A percentile compares a stretch with the other conserved stretches of the same genome.
phyloP scores from a whole-genome alignment of 768 basidiomycete species.

The Trametes villosa region DNA sequence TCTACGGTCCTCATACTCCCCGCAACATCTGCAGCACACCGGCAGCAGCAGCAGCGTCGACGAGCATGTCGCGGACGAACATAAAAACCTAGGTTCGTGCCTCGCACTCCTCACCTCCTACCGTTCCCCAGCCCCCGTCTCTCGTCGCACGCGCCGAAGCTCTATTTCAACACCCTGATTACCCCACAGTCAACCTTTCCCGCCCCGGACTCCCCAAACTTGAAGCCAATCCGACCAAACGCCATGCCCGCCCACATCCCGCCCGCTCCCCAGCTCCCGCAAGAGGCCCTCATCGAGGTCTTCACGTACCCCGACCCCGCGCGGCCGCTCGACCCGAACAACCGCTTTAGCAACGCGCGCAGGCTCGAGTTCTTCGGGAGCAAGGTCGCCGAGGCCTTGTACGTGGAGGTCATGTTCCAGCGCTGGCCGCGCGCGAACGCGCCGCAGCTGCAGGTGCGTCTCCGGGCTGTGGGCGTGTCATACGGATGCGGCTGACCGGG shows the following conservation, averaged over 20 bases:
- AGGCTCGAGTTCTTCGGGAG: not conserved
- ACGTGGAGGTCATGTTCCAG: not conserved
- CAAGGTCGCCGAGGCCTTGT: not conserved
- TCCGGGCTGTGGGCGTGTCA: not conserved
- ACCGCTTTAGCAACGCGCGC: not conserved
- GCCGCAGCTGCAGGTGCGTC: not conserved
- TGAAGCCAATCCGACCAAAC: not conserved
- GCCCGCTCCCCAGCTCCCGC: not conserved
- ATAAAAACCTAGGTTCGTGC: not conserved
- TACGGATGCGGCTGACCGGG: not conserved
- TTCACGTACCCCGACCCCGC: conserved; percentile 3
- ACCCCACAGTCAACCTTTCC: not conserved
- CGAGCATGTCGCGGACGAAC: not conserved
- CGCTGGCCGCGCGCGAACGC: not conserved
- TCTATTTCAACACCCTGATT: not conserved
- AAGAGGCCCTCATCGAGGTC: not conserved
- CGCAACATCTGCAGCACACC: not conserved
- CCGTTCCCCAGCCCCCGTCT: not conserved
- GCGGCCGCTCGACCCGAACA: not conserved
- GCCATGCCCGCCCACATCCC: not conserved
- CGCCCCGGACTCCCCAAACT: no score
- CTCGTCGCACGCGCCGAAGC: not conserved
- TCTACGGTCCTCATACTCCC: not conserved
- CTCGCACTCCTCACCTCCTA: not conserved
- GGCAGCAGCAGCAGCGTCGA: no score